phyloP scores from a whole-genome alignment of 148 eudicot genomes.

The Chenopodium formosanum region DNA sequence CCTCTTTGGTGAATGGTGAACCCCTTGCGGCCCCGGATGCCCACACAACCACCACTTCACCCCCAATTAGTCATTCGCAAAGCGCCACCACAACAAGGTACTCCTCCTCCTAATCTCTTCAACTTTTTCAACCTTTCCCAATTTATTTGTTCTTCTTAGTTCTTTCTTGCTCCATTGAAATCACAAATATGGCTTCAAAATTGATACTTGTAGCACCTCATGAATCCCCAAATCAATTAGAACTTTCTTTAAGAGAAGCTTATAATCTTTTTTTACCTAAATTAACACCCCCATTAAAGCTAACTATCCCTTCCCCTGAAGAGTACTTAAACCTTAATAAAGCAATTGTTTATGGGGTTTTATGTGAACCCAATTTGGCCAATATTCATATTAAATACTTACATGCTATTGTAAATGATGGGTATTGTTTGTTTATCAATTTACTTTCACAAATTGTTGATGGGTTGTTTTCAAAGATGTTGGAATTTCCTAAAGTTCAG shows the following conservation, averaged over 20 bases:
- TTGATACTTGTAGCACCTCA: conserved; percentile 37
- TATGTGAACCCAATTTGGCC: conserved; percentile 54
- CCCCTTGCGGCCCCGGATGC: neutral
- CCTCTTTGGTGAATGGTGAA: no score
- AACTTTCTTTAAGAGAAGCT: conserved; percentile 56
- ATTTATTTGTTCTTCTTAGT: neutral
- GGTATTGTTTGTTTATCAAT: conserved; percentile 54
- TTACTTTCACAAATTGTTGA: conserved; percentile 51
- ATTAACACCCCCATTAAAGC: conserved; percentile 68
- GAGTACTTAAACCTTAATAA: conserved; percentile 54
- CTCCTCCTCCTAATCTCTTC: neutral
- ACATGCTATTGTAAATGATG: conserved; percentile 70
- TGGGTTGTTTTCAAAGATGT: conserved; percentile 57
- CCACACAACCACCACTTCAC: neutral
- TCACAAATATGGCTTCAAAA: conserved; percentile 46
- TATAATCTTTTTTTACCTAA: conserved; percentile 36
- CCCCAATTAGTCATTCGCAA: neutral
- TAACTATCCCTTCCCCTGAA: conserved; percentile 41
- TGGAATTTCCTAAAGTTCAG: conserved; percentile 51
- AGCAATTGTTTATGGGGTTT: conserved; percentile 68
- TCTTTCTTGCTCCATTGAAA: neutral
- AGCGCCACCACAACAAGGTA: neutral
- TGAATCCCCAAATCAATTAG: conserved; percentile 62
- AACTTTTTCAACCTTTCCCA: neutral
- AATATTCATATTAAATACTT: conserved; percentile 60